Evolutionary conservation across 345 rosid species (phyloP), one percentile per base, ranked within the genome.

Genomic region (Gossypioides kirkii): DNA sequence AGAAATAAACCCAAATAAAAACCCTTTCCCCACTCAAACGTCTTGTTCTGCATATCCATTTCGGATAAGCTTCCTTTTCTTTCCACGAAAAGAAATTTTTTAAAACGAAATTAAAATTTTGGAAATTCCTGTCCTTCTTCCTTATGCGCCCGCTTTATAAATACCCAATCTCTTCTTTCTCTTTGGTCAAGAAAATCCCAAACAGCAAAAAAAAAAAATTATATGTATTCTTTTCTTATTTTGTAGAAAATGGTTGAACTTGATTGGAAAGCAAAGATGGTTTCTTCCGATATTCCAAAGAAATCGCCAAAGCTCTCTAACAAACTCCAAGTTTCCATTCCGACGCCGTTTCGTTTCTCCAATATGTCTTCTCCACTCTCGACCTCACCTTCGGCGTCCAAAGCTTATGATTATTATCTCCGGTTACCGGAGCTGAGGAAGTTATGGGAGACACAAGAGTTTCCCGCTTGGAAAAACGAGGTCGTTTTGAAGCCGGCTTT

Each of bases 391-490:
- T 45, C 83, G 5, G 87, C 87, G 52, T 89, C 95, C 79, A 74
- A 91, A 5, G 84, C 89, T 1, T 94, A 94, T 83, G 98, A 92
- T 22, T 82, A 86, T 53, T 92, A 88, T 78, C 79, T 92, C 13
- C 91, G 97, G 6, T 82, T 94, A 10, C 91, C 92, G 28, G 90
- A 92, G 79, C 91, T 92, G 2, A 73, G 74, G 63, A 73, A 55
- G 65, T 79, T 89, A 10, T 94, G 94, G 93, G 79, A 69, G 3
- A 45, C 77, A 1, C 71, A 70, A 0, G 81, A 84, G 9, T 94
- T 87, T 72, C 91, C 91, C 2, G 60, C 72, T 7, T 92, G 98
- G 98, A 72, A 60, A 68, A 69, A 84, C 60, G 98, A 92, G 73
- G 73, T 86, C 0, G 49, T 94, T 10, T 62, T 92, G 36, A 88